Percentiles rank a stretch among this genome's conserved stretches.
Evolutionary conservation across 306 rosid genomes (phyloP).

Genomic region (Chamaecrista fasciculata): DNA sequence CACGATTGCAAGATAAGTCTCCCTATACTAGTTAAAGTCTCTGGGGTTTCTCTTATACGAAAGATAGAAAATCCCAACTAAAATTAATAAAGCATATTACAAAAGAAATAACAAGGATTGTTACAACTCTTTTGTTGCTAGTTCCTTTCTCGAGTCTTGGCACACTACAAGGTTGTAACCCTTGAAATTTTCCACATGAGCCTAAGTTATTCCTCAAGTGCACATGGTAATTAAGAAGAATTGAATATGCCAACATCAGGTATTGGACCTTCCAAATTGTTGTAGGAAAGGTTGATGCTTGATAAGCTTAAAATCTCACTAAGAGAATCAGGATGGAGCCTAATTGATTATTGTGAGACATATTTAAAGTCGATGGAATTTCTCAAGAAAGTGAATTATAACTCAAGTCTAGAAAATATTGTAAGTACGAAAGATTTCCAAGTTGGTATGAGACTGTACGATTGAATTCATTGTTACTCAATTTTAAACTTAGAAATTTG

Average conservation of each 20-base stretch:
- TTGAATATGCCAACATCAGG: too few species aligned
- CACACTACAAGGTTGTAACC: slow-evolving; percentile 4
- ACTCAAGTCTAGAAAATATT: too few species aligned
- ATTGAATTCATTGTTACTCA: too few species aligned
- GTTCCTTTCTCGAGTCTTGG: too few species aligned
- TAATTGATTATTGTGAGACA: slow-evolving; percentile 35
- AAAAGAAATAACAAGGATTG: too few species aligned
- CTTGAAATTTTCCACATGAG: background rate
- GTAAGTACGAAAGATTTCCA: slow-evolving; percentile 19
- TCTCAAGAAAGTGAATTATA: too few species aligned
- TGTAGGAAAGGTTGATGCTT: background rate
- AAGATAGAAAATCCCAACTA: too few species aligned
- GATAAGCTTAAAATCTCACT: background rate
- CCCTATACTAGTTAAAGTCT: too few species aligned
- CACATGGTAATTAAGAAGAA: background rate
- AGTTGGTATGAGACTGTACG: slow-evolving; percentile 32
- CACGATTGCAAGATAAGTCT: too few species aligned
- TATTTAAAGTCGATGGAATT: slow-evolving; percentile 30
- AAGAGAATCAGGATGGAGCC: background rate
- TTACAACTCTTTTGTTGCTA: background rate
- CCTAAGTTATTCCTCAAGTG: background rate
- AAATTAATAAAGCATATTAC: too few species aligned
- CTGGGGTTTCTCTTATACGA: background rate
- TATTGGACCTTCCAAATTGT: too few species aligned
- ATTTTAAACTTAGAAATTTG: slow-evolving; percentile 6